Conservation (phyloP, 179 eudicot genomes). For the Silene vulgaris region DNA sequence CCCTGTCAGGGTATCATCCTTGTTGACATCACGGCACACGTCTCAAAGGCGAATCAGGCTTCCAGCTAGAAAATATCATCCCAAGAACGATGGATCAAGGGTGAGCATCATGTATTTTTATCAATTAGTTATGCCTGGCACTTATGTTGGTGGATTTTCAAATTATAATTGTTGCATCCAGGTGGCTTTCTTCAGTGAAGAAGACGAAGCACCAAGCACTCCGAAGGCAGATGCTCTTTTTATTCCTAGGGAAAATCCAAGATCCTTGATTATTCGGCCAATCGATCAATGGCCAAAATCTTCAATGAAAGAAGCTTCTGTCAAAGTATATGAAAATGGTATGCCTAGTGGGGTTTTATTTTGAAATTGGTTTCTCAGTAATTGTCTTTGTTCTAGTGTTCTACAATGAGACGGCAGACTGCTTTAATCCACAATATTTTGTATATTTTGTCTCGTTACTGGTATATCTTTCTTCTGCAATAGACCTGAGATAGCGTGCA, state of each 20-base stretch:
- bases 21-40: conserved; percentile 79
- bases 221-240: conserved; percentile 92
- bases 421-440: conserved; percentile 1
- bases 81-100: conserved; percentile 66
- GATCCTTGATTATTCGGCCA: conserved; percentile 83
- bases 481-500: neutral
- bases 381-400: neutral
- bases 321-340: conserved; percentile 59
- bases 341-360: conserved; percentile 14
- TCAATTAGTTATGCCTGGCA: neutral
- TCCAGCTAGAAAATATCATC: conserved; percentile 88
- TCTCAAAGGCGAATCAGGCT: conserved; percentile 83
- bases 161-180: conserved; percentile 28
- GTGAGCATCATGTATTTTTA: conserved; percentile 30
- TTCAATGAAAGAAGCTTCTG: conserved; percentile 37
- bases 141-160: neutral
- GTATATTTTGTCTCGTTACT: neutral
- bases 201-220: conserved; percentile 73
- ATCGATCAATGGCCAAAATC: conserved; percentile 69
- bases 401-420: conserved; percentile 6
- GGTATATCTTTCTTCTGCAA: neutral
- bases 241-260: conserved; percentile 92
- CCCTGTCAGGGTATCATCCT: conserved; percentile 73
- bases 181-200: conserved; percentile 87
- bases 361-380: neutral